Conservation (phyloP, 768 basidiomycete genomes). For the Termitomyces sp. region DNA sequence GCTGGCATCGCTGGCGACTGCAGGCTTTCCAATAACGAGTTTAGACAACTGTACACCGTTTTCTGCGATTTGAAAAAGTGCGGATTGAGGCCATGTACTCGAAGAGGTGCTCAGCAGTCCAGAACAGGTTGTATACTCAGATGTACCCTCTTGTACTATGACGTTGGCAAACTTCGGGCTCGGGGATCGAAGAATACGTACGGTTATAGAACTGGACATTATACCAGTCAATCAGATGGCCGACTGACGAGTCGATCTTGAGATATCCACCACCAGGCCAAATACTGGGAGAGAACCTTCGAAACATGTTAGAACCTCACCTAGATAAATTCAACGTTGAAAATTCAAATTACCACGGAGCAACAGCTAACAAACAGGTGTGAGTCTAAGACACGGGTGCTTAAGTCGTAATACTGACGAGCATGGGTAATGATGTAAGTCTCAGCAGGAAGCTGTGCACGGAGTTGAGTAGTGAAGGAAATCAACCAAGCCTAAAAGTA, state of each 20-base stretch:
- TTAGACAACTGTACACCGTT: conserved; percentile 55
- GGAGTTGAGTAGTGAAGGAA: conserved; percentile 46
- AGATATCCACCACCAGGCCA: conserved; percentile 51
- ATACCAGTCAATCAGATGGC: conserved; percentile 61
- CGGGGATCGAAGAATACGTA: conserved; percentile 15
- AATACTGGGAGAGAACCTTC: conserved; percentile 35
- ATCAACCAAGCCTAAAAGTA: conserved; percentile 41
- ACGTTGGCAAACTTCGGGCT: neutral
- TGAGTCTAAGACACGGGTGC: neutral
- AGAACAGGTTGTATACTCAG: conserved; percentile 59
- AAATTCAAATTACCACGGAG: conserved; percentile 31
- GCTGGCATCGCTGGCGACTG: conserved; percentile 39
- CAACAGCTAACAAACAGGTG: conserved; percentile 30
- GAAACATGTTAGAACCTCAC: neutral
- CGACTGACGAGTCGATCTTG: conserved; percentile 45
- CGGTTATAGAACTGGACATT: conserved; percentile 48
- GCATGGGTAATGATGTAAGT: conserved; percentile 51
- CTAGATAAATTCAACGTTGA: neutral
- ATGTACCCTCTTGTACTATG: conserved; percentile 42
- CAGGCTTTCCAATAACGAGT: conserved; percentile 75
- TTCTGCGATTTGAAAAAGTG: conserved; percentile 53
- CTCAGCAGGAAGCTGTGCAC: conserved; percentile 40
- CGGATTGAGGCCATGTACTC: conserved; percentile 52
- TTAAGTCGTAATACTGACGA: conserved; percentile 27
- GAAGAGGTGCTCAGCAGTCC: conserved; percentile 56